Percentiles rank a stretch among this genome's conserved stretches.
phyloP scores from a whole-genome alignment of 2,329 filamentous ascomycete species.

The Sporothrix pseudoabietina region DNA sequence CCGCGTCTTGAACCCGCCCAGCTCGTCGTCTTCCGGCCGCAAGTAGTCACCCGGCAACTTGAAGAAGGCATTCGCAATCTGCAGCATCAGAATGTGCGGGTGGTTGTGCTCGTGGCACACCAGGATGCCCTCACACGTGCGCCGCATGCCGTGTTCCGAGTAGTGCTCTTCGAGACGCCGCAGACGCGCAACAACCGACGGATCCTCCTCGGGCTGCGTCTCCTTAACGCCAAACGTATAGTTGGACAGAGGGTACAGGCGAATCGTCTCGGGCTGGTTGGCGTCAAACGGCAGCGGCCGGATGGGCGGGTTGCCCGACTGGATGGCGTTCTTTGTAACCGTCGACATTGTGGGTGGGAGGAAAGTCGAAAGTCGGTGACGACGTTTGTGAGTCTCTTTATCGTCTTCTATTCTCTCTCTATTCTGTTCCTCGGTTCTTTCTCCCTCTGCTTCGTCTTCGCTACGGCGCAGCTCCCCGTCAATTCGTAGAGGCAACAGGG shows the following conservation, averaged over 20 bases:
- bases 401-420: neutral
- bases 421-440: neutral
- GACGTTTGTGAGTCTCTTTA: neutral
- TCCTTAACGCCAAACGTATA: constrained; percentile 99
- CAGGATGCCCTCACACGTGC: constrained; percentile 94
- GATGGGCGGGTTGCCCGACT: constrained; percentile 77
- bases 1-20: constrained; percentile 89
- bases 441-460: neutral
- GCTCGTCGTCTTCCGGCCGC: constrained; percentile 82
- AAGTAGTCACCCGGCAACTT: constrained; percentile 98
- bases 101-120: constrained; percentile 99
- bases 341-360: constrained; percentile 69
- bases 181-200: constrained; percentile 87
- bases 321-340: constrained; percentile 72
- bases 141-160: constrained; percentile 86
- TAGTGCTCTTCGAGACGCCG: constrained; percentile 97
- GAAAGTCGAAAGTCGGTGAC: neutral
- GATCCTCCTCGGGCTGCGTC: constrained; percentile 96
- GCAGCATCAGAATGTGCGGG: constrained; percentile 96
- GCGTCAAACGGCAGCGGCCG: constrained; percentile 82
- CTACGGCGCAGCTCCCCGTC: neutral
- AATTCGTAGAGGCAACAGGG: neutral
- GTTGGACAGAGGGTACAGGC: constrained; percentile 92
- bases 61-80: constrained; percentile 99
- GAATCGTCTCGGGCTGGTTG: constrained; percentile 86